Base-by-base conservation (phyloP, 352 stramenopile genomes). In the Globisporangium iwayamae region DNA sequence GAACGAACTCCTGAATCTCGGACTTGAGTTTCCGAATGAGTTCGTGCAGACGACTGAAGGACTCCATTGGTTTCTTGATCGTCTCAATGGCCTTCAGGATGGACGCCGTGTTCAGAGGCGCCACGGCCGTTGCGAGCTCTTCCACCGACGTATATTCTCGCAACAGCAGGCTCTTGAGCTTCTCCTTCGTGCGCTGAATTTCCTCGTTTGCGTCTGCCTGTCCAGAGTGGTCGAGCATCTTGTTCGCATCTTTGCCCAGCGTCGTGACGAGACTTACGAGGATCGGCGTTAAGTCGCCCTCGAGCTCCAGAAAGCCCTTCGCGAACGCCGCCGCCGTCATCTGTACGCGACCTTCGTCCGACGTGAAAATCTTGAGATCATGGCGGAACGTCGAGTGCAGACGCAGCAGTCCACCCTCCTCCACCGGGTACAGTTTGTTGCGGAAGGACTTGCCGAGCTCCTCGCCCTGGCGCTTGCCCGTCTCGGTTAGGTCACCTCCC, bases 321-420 rank as follows among this genome's bases (percentile, higher is more conserved):
- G 97, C 95, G 72, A 99, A 99, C 5, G 97, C 97, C n/a, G 98
- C 98, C 0, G 97, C 98, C 22, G 98, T 99, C 79, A 99, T 99
- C 81, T 99, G 98, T 36, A 99, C 98, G 22, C 98, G 83, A 1
- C 98, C 98, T 89, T 99, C 98, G 70, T 99, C 97, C 4, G 87
- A 98, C 8, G 97, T 99, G 72, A 99, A 99, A 63, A 99, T 99
- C 74, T 99, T 99, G 34, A 99, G 80, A 72, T 99, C 98, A 81
- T 99, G 98, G 4, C 98, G 92, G 73, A 99, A 99, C 0, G 98
- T 99, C 46, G 97, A 99, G 82, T 99, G 98, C 39, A 99, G 83
- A 25, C 98, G 91, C 55, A 99, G 81, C 63, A 99, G 90, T 3
- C 97, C 97, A 25, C 96, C 87, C 71, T 94, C 86, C 71, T 97